Evolutionary conservation across 306 rosid genomes (phyloP).

Genomic region (Inga laurina): DNA sequence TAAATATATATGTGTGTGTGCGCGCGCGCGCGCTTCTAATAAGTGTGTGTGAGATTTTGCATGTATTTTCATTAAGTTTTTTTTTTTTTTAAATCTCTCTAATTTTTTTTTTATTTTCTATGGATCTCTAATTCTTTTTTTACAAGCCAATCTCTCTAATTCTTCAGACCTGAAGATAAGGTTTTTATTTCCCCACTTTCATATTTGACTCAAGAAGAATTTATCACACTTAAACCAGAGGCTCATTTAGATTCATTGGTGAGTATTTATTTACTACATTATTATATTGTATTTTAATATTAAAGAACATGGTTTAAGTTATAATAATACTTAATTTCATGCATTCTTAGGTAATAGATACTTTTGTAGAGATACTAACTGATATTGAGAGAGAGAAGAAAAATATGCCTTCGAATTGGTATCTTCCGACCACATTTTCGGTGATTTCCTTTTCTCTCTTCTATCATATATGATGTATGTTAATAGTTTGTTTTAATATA

Average conservation of each 20-base stretch:
- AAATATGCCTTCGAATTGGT: not conserved
- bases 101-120: too few species aligned
- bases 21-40: too few species aligned
- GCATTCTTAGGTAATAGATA: not conserved
- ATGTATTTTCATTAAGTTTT: not conserved
- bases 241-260: not conserved
- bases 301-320: not conserved
- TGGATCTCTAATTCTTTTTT: too few species aligned
- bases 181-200: not conserved
- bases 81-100: too few species aligned
- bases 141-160: too few species aligned
- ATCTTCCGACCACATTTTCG: not conserved
- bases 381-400: not conserved
- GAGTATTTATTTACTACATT: not conserved
- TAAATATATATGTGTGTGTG: too few species aligned
- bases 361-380: not conserved
- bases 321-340: too few species aligned
- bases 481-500: too few species aligned
- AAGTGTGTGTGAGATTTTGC: too few species aligned
- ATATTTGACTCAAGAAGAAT: not conserved
- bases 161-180: not conserved
- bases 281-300: too few species aligned
- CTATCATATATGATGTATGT: not conserved
- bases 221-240: not conserved
- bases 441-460: not conserved